Conservation (phyloP, 805 yeast genomes). For the Yarrowia bubula region DNA sequence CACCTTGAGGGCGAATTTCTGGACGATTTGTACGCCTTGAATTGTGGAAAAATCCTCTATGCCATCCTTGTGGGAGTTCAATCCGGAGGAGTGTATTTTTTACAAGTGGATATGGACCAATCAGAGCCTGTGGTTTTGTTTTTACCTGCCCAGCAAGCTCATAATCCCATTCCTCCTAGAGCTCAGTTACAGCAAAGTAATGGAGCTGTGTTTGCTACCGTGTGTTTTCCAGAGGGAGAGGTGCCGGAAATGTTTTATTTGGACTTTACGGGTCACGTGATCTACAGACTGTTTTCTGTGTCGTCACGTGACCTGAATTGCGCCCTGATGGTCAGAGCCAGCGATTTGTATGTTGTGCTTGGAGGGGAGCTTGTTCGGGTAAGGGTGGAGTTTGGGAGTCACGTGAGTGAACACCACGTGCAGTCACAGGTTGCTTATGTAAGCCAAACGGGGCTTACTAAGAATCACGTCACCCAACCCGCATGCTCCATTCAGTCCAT, state of each 20-base stretch:
- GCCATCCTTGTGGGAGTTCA: neutral
- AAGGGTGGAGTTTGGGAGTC: neutral
- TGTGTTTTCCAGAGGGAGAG: neutral
- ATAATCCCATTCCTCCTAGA: slow-evolving; percentile 11
- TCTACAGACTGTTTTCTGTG: neutral
- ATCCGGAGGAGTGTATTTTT: neutral
- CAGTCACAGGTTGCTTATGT: neutral
- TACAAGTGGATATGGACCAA: neutral
- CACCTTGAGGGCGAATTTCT: slow-evolving; percentile 2
- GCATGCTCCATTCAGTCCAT: neutral
- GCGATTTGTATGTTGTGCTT: neutral
- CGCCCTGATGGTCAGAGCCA: neutral
- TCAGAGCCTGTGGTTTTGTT: neutral
- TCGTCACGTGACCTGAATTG: slow-evolving; percentile 10
- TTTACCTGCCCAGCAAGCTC: neutral
- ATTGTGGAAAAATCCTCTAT: neutral
- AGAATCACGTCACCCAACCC: neutral
- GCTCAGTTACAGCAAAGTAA: neutral
- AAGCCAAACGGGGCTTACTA: neutral
- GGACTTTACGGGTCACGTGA: neutral
- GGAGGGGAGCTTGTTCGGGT: neutral
- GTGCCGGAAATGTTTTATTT: neutral
- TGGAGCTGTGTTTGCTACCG: slow-evolving; percentile 4
- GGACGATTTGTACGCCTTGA: neutral
- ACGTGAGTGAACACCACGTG: neutral